Base-by-base conservation (phyloP, 2,329 filamentous ascomycete genomes). In the Acarospora socialis region DNA sequence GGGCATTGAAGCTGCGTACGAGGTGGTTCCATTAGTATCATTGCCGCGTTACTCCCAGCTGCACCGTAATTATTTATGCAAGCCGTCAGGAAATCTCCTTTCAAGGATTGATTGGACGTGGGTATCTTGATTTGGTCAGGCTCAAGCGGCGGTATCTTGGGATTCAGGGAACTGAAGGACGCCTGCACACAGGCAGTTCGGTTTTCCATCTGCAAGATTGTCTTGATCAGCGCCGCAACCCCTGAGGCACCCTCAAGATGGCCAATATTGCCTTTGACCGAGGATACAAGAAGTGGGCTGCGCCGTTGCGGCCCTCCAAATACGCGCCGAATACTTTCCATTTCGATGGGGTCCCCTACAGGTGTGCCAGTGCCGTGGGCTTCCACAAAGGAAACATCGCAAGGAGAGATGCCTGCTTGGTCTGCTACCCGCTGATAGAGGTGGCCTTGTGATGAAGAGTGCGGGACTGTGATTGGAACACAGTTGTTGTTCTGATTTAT, bases 21-120 rank as follows among this genome's bases (percentile, higher is more conserved):
- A n/a, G n/a, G n/a, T n/a, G n/a, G n/a, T n/a, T n/a, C n/a, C n/a
- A n/a, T n/a, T n/a, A n/a, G n/a, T 1, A 54, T 19, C 36, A 49
- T 34, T 4, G 43, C 40, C 0, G 46, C 41, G 21, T 53, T 55
- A 10, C 41, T 49, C 0, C 51, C 55, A 4, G 42, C 45, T 0
- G 55, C 55, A 1, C 55, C 55, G 34, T 58, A 57, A 37, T 51
- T 58, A 36, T 57, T 58, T 33, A 56, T 43, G 4, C 47, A 34
- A 0, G 48, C 39, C 12, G 31, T 30, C 13, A 15, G 13, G 10
- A 30, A 15, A 10, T 23, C 8, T 3, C 34, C 14, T 7, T 35
- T 20, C 43, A 42, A 44, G 15, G 19, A 14, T 14, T 23, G 16
- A 2, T 18, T 4, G 7, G 19, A 30, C 13, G 21, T 33, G 7